Base-by-base conservation (phyloP, 169 alveolate genomes). In the Plasmodium chabaudi region DNA sequence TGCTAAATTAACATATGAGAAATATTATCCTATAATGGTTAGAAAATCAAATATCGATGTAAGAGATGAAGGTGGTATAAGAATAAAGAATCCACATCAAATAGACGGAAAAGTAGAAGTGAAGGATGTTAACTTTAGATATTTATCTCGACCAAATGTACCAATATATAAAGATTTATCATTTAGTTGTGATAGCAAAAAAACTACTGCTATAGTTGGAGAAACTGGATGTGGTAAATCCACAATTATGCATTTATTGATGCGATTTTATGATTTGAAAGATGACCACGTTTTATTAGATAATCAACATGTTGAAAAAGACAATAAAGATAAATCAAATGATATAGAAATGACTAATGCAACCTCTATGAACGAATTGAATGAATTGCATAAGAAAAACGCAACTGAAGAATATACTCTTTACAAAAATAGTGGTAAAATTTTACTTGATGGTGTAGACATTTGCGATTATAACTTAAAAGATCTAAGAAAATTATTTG, bases 191-290 rank as follows among this genome's bases (percentile, higher is more conserved):
- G 87, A 87, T 3, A 72, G 72, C 57, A 92, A 92, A 47, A 57
- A 77, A 72, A 93, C 93, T 10, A 94, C 97, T 4, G 99, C 99
- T 34, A 93, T 98, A 64, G 98, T 96, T 42, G 99, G 99, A 1
- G 92, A 95, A 13, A 95, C 98, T 12, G 99, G 99, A 7, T 77
- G 97, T 67, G 99, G 99, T 10, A 98, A 98, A 92, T 94, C 97
- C 51, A 97, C 99, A 0, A 93, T 97, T 56, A 94, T 96, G 92
- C 88, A 95, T 23, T 75, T 98, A 67, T 74, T 98, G 6, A 93
- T 97, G 68, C 92, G 98, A 65, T 95, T 97, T 82, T 98, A 97
- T 79, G 94, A 92, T 55, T 93, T 95, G 19, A 49, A 90, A 56
- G 64, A 93, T 25, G 98, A 97, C 10, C 90, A 89, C 17, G 88